Conservation (phyloP, 108 stramenopile genomes). For the Nitzschia sp. region DNA sequence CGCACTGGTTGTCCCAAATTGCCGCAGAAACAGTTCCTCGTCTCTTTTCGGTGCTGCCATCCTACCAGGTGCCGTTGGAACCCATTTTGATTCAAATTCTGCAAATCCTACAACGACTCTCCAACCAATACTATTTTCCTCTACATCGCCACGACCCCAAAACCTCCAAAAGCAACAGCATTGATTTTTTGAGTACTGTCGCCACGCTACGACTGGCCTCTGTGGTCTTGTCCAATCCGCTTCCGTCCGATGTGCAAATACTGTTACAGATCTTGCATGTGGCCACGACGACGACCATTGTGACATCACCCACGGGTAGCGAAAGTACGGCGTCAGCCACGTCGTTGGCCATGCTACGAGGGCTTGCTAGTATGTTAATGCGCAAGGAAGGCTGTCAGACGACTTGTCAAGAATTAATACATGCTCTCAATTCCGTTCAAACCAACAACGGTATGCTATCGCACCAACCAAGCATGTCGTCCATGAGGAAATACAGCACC, state of each 20-base stretch:
- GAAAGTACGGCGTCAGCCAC: not conserved
- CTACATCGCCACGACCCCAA: not conserved
- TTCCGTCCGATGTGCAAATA: not conserved
- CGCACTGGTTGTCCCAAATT: slow-evolving; percentile 26
- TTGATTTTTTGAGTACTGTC: slow-evolving; percentile 4
- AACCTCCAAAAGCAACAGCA: not conserved
- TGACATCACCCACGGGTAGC: not conserved
- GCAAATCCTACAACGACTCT: slow-evolving; percentile 17
- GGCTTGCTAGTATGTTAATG: slow-evolving; percentile 20
- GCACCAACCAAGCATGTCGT: not conserved
- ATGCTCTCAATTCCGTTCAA: not conserved
- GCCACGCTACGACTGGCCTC: slow-evolving; percentile 3
- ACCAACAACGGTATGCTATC: too few species aligned
- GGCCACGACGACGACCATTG: slow-evolving; percentile 4
- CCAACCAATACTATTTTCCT: slow-evolving; percentile 3
- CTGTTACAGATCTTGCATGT: slow-evolving; percentile 8
- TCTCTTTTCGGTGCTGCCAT: slow-evolving; percentile 26
- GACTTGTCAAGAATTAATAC: slow-evolving; percentile 7
- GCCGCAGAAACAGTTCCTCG: slow-evolving; percentile 21
- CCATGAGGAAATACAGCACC: not conserved
- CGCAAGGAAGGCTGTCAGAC: slow-evolving; percentile 4
- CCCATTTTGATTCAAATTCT: slow-evolving; percentile 4
- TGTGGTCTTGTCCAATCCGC: slow-evolving; percentile 17
- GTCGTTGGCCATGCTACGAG: slow-evolving; percentile 14
- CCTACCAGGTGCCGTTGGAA: slow-evolving; percentile 28